Evolutionary conservation across 2,329 filamentous ascomycete genomes (phyloP).

Genomic region (Fusarium udum): DNA sequence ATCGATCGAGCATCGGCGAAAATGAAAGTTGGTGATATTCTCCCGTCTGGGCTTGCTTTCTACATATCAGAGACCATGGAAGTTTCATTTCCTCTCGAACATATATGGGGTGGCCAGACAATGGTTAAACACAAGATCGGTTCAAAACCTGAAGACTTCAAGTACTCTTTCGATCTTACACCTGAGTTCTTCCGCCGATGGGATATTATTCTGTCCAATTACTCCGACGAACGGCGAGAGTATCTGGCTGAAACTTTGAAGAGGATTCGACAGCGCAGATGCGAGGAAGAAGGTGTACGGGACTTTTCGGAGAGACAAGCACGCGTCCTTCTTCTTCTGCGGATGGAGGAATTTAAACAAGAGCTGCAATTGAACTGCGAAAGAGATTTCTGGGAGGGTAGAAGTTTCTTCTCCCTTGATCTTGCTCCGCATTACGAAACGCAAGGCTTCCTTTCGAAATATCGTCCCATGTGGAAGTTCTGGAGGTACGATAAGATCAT

Average conservation of each 20-base stretch:
- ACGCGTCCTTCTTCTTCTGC: neutral
- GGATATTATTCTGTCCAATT: neutral
- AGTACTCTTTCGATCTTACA: accelerated
- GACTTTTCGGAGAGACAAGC: neutral
- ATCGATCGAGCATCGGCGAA: accelerated
- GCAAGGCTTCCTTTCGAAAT: neutral
- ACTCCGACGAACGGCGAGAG: neutral
- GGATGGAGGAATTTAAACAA: neutral
- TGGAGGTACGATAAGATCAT: accelerated
- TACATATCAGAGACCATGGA: accelerated
- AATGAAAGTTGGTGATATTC: neutral
- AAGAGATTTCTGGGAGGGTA: neutral
- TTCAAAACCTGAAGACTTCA: neutral
- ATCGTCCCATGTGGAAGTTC: neutral
- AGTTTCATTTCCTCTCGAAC: accelerated
- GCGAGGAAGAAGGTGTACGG: neutral
- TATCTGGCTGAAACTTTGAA: neutral
- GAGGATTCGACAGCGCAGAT: neutral
- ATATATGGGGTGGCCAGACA: neutral
- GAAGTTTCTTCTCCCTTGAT: neutral
- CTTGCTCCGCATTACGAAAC: neutral
- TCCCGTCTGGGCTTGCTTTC: neutral
- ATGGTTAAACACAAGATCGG: neutral
- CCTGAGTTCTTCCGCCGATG: neutral
- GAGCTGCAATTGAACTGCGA: neutral